Evolutionary conservation across 164 flowering plant genomes (phyloP).

Genomic region (Vitis rotundifolia): DNA sequence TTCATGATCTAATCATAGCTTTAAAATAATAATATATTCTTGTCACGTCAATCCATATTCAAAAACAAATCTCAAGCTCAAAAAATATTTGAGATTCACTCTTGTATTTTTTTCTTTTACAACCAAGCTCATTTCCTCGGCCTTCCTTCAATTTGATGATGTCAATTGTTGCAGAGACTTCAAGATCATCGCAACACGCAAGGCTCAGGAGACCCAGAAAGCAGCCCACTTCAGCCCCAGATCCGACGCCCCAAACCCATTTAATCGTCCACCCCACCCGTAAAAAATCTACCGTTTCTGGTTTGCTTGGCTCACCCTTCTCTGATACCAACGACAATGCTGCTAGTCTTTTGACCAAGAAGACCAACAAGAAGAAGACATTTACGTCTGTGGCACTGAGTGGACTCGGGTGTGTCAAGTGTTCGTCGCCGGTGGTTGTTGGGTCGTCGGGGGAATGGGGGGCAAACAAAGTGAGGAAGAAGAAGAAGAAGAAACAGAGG

Average conservation of each 20-base stretch:
- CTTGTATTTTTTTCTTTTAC: no score
- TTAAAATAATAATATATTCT: no score
- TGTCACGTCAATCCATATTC: no score
- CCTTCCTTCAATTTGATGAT: not conserved
- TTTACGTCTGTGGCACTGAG: constrained; percentile 1
- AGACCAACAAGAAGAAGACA: not conserved
- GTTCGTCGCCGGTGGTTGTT: not conserved
- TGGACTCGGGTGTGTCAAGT: constrained; percentile 13
- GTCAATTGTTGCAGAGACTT: not conserved
- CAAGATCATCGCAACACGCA: constrained; percentile 2
- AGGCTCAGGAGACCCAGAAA: not conserved
- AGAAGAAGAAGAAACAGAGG: constrained; percentile 1
- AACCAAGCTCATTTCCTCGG: no score
- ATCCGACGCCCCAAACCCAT: constrained; percentile 9
- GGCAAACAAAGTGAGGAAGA: constrained; percentile 4
- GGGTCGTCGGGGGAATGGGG: constrained; percentile 15
- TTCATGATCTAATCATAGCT: no score
- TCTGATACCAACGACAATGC: not conserved
- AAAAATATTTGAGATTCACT: no score
- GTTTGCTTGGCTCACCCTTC: not conserved
- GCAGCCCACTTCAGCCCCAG: constrained; percentile 1
- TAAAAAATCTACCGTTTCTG: not conserved
- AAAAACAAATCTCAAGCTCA: no score
- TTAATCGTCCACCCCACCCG: not conserved
- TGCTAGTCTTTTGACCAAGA: not conserved